Base-by-base conservation (phyloP, 1,284 basidiomycete species). In the Fomitiporia mediterranea region DNA sequence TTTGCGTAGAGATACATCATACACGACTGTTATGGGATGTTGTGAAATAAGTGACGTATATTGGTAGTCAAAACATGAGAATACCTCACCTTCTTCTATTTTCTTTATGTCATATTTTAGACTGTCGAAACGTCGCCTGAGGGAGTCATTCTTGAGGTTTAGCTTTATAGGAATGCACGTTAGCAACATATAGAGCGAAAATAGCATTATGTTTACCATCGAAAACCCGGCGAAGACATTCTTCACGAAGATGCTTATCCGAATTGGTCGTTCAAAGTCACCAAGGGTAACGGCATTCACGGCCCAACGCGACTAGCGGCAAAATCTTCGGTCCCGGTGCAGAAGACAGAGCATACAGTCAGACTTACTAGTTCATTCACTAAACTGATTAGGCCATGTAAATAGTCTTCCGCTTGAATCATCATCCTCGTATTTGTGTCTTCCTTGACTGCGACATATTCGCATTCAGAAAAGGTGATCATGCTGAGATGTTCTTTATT, bases 51-150 rank as follows among this genome's bases (percentile, higher is more conserved):
- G n/a, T n/a, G n/a, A n/a, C n/a, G n/a, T n/a, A n/a, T n/a, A n/a
- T n/a, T n/a, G n/a, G n/a, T n/a, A n/a, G n/a, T 13, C 50, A 50
- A 8, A 43, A 40, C 21, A 27, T 25, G 38, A 43, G n/a, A 46
- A 25, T 21, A 13, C 63, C 74, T 59, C 54, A 82, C 91, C 90
- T 82, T 93, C 91, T 73, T 94, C 91, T 21, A 93, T 88, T 64
- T 91, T 91, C 71, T 93, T 93, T 62, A 94, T 81, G 66, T 93
- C 91, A 63, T 93, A 94, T 67, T 92, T 91, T 23, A 92, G 71
- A 62, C 85, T 83, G 64, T 91, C 91, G 65, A 90, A 94, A 51
- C 90, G 73, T 58, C 89, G 80, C 8, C 91, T 82, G 3, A 94
- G 73, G 0, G 74, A 69, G 65, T 93, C 91, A 61, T 94, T 94